Evolutionary conservation across 2,329 filamentous ascomycete species (phyloP).

Genomic region (Colletotrichum truncatum): DNA sequence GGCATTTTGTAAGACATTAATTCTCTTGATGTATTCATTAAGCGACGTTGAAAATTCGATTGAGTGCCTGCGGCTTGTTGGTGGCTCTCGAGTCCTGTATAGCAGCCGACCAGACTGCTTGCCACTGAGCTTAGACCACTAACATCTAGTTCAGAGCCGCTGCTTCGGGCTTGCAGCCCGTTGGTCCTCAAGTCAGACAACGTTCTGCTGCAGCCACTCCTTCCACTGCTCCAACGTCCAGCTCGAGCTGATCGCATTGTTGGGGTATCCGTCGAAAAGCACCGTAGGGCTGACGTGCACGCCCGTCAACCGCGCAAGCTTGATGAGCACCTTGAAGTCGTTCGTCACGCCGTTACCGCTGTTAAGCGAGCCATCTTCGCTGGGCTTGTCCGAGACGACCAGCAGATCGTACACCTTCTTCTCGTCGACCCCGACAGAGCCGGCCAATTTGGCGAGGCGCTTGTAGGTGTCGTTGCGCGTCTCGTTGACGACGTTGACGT

Average conservation of each 20-base stretch:
- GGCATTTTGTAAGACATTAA: background rate
- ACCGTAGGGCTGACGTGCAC: constrained; percentile 94
- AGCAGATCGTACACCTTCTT: constrained; percentile 75
- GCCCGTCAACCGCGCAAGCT: constrained; percentile 80
- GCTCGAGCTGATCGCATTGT: constrained; percentile 79
- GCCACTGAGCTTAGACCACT: background rate
- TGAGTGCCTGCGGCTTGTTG: background rate
- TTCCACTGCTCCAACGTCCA: constrained; percentile 87
- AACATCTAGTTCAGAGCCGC: background rate
- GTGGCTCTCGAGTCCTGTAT: too few species aligned
- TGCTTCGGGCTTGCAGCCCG: background rate
- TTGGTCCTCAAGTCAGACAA: constrained; percentile 44
- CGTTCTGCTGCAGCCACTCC: constrained; percentile 76
- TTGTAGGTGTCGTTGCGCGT: constrained; percentile 84
- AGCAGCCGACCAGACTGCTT: too few species aligned
- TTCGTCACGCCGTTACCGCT: constrained; percentile 83
- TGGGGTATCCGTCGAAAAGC: constrained; percentile 86
- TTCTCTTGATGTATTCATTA: background rate
- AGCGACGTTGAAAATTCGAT: background rate
- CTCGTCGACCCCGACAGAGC: constrained; percentile 74
- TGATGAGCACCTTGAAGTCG: constrained; percentile 85
- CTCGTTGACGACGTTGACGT: constrained; percentile 85
- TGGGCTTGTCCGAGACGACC: constrained; percentile 73
- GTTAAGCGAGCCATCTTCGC: constrained; percentile 76
- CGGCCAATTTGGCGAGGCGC: constrained; percentile 79